phyloP scores from a whole-genome alignment of 768 basidiomycete genomes.

The Amanita subjunquillea region DNA sequence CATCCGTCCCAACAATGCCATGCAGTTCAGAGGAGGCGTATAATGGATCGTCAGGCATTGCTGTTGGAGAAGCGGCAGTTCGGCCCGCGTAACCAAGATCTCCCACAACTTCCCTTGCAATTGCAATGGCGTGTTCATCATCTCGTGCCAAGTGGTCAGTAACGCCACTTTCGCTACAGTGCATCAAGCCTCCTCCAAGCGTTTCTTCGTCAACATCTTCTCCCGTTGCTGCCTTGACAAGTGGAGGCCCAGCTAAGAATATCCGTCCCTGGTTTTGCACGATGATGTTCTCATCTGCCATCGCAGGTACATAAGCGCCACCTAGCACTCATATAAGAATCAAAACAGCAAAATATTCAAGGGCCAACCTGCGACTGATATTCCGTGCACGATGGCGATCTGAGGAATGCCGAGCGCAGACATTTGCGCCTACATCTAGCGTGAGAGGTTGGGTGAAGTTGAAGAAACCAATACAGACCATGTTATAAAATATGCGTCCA shows the following conservation, averaged over 20 bases:
- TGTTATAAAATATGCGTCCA: conserved; percentile 94
- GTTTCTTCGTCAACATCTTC: conserved; percentile 91
- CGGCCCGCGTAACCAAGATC: conserved; percentile 63
- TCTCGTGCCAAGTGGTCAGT: conserved; percentile 81
- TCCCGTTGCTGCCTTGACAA: conserved; percentile 92
- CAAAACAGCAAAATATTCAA: not conserved
- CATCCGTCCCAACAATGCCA: conserved; percentile 86
- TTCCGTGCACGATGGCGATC: conserved; percentile 89
- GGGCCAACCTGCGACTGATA: conserved; percentile 70
- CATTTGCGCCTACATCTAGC: conserved; percentile 70
- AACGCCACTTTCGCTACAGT: conserved; percentile 84
- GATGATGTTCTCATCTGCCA: conserved; percentile 92
- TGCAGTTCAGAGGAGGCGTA: conserved; percentile 78
- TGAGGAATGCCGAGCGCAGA: conserved; percentile 87
- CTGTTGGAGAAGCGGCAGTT: conserved; percentile 41
- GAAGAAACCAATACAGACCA: conserved; percentile 41
- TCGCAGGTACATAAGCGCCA: conserved; percentile 91
- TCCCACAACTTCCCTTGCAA: conserved; percentile 68
- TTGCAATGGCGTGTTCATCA: conserved; percentile 77
- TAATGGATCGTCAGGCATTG: conserved; percentile 56
- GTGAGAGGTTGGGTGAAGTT: conserved; percentile 6
- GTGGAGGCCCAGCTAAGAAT: conserved; percentile 89
- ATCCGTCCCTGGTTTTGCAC: conserved; percentile 88
- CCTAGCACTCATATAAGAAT: conserved; percentile 26
- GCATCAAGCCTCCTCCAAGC: conserved; percentile 85